Evolutionary conservation across 331 rosid genomes (phyloP).

Genomic region (Rhamnella rubrinervis): DNA sequence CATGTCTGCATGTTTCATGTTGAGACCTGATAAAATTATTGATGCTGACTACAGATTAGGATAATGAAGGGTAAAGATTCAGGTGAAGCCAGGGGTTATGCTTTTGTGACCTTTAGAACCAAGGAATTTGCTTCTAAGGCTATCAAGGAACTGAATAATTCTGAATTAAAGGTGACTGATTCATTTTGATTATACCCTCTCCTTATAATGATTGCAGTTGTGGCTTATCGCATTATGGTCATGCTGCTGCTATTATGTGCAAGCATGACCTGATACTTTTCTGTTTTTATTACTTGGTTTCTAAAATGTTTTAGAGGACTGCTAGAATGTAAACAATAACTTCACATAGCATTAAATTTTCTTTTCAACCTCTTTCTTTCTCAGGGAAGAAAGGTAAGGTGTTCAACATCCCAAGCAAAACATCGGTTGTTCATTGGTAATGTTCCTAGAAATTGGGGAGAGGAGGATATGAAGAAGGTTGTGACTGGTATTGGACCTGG

Average conservation of each 20-base stretch:
- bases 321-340: too few relatives aligned
- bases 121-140: constrained; percentile 73
- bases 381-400: constrained; percentile 54
- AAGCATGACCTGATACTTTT: not conserved
- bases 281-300: not conserved
- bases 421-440: constrained; percentile 61
- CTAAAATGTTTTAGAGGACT: too few relatives aligned
- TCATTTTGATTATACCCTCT: not conserved
- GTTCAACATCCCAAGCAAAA: constrained; percentile 62
- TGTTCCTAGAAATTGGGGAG: constrained; percentile 66
- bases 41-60: constrained; percentile 50
- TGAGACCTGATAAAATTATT: constrained; percentile 14
- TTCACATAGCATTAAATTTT: constrained; percentile 14
- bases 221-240: not conserved
- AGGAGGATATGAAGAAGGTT: constrained; percentile 50
- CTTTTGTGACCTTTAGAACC: constrained; percentile 67
- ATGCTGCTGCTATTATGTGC: not conserved
- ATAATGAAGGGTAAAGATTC: constrained; percentile 63
- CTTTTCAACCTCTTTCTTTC: constrained; percentile 18
- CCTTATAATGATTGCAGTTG: not conserved
- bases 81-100: constrained; percentile 52
- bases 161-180: constrained; percentile 52
- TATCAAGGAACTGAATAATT: constrained; percentile 53
- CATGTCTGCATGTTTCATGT: constrained; percentile 5
- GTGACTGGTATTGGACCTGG: constrained; percentile 60